Percentiles rank a stretch among this genome's conserved stretches.
phyloP scores from a whole-genome alignment of 495 filamentous ascomycete genomes.

The Neurospora hispaniola region DNA sequence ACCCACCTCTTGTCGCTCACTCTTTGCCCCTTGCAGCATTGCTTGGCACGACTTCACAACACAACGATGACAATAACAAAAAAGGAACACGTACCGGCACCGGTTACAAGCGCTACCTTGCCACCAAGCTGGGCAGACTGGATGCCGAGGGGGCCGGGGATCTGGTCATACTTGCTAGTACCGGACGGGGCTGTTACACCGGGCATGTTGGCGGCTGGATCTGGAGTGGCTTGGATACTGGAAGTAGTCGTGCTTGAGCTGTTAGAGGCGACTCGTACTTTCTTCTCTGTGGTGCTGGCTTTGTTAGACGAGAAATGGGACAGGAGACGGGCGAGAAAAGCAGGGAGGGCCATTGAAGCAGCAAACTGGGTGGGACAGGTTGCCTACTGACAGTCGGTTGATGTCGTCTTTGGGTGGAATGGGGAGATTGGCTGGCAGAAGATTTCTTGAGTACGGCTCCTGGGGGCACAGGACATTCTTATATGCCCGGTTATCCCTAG shows the following conservation, averaged over 20 bases:
- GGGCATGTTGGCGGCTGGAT: slow-evolving; percentile 26
- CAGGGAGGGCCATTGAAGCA: slow-evolving; percentile 13
- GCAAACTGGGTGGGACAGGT: slow-evolving; percentile 1
- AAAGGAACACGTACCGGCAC: slow-evolving; percentile 28
- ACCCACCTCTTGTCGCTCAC: background rate
- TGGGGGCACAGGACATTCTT: background rate
- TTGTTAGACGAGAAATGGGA: slow-evolving; percentile 16
- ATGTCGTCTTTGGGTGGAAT: background rate
- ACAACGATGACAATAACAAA: slow-evolving; percentile 5
- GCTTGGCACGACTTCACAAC: background rate
- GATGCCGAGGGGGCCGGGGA: slow-evolving; percentile 39
- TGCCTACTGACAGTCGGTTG: background rate
- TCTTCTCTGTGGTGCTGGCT: slow-evolving; percentile 11
- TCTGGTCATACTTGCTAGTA: slow-evolving; percentile 30
- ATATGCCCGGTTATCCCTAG: background rate
- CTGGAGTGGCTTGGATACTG: slow-evolving; percentile 1
- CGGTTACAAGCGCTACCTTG: slow-evolving; percentile 41
- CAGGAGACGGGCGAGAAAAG: slow-evolving; percentile 17
- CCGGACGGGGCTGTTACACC: slow-evolving; percentile 15
- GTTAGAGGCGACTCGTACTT: background rate
- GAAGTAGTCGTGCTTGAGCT: slow-evolving; percentile 9
- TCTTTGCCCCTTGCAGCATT: background rate
- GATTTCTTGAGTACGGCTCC: background rate
- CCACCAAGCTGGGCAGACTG: slow-evolving; percentile 38
- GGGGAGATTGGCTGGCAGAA: background rate